Evolutionary conservation across 2,329 filamentous ascomycete species (phyloP), one percentile per base, ranked within the genome.

Genomic region (Colletotrichum aenigma): DNA sequence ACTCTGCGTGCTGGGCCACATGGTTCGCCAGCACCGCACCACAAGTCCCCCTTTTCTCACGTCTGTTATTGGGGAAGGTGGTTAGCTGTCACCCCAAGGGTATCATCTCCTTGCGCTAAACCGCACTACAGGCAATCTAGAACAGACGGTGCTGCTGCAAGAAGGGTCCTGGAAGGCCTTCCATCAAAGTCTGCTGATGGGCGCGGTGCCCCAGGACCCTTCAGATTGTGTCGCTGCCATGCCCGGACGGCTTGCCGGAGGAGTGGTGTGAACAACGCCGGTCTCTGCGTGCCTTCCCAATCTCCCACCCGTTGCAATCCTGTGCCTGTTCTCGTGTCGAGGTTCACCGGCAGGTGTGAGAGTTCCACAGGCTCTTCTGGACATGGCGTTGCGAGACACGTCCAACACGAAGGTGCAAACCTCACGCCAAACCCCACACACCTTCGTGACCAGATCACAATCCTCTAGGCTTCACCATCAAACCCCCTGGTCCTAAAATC

Each of bases 401-500:
- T 58, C 68, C 68, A 65, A 58, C 24, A 48, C 43, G 43, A 48
- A 65, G 32, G 15, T 64, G 71, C 65, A 66, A n/a, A 70, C 32
- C 52, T 65, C 71, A 74, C 66, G 58, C 65, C 60, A 21, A 52
- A 48, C 26, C 61, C 72, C 55, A 66, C 68, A 7, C 43, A 65
- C 36, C 21, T 60, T 58, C 56, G 72, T 72, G 72, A 72, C 32
- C 69, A 34, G 72, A 75, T 72, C 62, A 38, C 68, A 67, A 71
- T 48, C 43, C 43, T 48, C 1, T 18, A 7, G 18, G 18, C 43
- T 48, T 48, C 18, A 48, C 55, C 62, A 55, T 34, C 32, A 6
- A 36, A 2, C 18, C 38, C 36, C 67, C 60, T 48, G 56, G 34
- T 21, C 9, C n/a, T 36, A 24, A 36, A 52, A 18, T 55, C 67